These are phyloP conservation scores for Hamiltosporidium tvaerminnensis DNA, from an alignment of 371 early-diverging fungal species.

Conservation along the genomic window DNA sequence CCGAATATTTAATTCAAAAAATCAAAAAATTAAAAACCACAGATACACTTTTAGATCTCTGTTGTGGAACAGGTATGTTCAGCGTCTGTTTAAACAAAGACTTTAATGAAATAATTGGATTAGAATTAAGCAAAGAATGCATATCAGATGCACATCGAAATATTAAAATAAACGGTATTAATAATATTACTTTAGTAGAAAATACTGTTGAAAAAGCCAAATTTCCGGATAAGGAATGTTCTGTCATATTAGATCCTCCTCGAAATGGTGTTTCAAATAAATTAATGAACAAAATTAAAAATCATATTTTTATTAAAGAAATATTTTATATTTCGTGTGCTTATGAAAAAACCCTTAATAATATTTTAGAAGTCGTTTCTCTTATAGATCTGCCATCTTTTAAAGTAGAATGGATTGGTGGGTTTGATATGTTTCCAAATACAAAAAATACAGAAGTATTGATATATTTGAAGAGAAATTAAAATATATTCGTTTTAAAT, in stretches of 20 bases:
- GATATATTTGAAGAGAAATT: neutral
- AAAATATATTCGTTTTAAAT: too few species aligned
- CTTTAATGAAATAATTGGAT: conserved; percentile 3
- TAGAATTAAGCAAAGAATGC: conserved; percentile 2
- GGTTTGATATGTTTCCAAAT: conserved; percentile 11
- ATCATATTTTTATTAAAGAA: neutral
- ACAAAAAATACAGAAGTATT: conserved; percentile 5
- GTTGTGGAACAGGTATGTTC: conserved; percentile 8
- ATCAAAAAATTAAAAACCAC: neutral
- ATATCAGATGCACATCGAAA: neutral
- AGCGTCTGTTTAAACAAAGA: conserved; percentile 1
- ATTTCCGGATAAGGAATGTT: neutral
- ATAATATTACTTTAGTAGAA: neutral
- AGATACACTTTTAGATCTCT: conserved; percentile 1
- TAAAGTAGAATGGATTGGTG: neutral
- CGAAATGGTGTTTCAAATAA: conserved; percentile 4
- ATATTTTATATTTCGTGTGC: conserved; percentile 8
- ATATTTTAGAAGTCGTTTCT: neutral
- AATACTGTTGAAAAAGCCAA: neutral
- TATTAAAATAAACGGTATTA: conserved; percentile 2
- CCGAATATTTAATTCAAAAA: neutral
- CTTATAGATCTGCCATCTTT: neutral
- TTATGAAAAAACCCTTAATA: neutral
- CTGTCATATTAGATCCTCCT: conserved; percentile 7
- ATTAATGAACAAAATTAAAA: neutral